Evolutionary conservation across 2,329 filamentous ascomycete species (phyloP).

Genomic region (Truncatella angustata): DNA sequence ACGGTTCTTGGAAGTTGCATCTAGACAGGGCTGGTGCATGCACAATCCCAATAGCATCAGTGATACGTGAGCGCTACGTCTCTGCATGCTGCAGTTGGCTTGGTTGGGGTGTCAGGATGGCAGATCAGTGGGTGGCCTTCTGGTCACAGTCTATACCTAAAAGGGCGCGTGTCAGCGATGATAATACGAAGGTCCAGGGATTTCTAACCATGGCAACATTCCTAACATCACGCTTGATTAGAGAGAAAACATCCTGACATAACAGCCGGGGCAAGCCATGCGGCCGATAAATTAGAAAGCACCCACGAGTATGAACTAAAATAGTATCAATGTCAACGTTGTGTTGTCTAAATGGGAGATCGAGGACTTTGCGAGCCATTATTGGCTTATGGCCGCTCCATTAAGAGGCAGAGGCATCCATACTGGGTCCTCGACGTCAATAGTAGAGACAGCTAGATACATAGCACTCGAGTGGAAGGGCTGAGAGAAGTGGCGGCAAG

Average conservation of each 20-base stretch:
- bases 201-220: too few species aligned
- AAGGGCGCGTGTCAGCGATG: not conserved
- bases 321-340: too few species aligned
- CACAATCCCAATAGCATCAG: not conserved
- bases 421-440: not conserved
- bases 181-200: not conserved
- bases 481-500: not conserved
- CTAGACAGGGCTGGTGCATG: not conserved
- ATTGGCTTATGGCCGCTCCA: too few species aligned
- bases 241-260: too few species aligned
- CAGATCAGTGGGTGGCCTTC: not conserved
- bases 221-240: too few species aligned
- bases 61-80: not conserved
- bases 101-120: not conserved
- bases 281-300: too few species aligned
- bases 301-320: too few species aligned
- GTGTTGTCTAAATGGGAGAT: too few species aligned
- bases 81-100: not conserved
- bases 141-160: not conserved
- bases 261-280: too few species aligned
- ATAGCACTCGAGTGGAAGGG: not conserved
- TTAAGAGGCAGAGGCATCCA: too few species aligned
- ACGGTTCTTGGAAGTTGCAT: too few species aligned
- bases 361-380: too few species aligned
- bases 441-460: not conserved